Conservation (phyloP, 176 grass and related monocot species). For the Eragrostis curvula region DNA sequence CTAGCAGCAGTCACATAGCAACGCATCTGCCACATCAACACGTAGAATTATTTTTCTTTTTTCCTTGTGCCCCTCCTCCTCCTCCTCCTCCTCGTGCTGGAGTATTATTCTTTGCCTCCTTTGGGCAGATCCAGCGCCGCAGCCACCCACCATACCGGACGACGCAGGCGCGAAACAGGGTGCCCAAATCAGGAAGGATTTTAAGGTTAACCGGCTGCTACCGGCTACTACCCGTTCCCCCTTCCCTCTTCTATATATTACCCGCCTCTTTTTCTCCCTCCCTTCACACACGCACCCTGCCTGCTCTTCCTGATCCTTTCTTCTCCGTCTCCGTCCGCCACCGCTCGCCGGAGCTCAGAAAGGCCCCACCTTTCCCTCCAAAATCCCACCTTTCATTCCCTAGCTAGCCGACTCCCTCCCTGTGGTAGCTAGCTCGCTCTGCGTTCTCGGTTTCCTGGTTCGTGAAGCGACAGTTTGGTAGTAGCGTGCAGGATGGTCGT, state of each 20-base stretch:
- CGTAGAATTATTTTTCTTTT: neutral
- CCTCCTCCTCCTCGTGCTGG: neutral
- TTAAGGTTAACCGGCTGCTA: slow-evolving; percentile 72
- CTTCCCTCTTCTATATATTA: slow-evolving; percentile 42
- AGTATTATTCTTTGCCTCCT: neutral
- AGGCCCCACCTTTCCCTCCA: neutral
- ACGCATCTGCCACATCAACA: neutral
- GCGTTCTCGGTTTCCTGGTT: slow-evolving; percentile 37
- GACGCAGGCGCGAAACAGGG: slow-evolving; percentile 22
- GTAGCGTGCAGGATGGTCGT: slow-evolving; percentile 38
- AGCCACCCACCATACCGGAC: slow-evolving; percentile 33
- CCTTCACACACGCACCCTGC: slow-evolving; percentile 22
- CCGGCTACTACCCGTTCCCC: slow-evolving; percentile 47
- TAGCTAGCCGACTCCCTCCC: neutral
- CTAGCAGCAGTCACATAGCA: neutral
- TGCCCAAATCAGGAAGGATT: slow-evolving; percentile 62
- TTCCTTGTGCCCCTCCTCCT: too few species aligned
- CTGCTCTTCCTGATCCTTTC: neutral
- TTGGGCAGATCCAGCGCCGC: slow-evolving; percentile 31
- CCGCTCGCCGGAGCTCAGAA: slow-evolving; percentile 21
- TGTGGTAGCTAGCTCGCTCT: neutral
- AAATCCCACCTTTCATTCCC: neutral
- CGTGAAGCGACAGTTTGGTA: slow-evolving; percentile 18
- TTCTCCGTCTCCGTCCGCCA: neutral
- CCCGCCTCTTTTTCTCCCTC: slow-evolving; percentile 47